Base-by-base conservation (phyloP, 768 basidiomycete species). In the Mycena leptocephala region DNA sequence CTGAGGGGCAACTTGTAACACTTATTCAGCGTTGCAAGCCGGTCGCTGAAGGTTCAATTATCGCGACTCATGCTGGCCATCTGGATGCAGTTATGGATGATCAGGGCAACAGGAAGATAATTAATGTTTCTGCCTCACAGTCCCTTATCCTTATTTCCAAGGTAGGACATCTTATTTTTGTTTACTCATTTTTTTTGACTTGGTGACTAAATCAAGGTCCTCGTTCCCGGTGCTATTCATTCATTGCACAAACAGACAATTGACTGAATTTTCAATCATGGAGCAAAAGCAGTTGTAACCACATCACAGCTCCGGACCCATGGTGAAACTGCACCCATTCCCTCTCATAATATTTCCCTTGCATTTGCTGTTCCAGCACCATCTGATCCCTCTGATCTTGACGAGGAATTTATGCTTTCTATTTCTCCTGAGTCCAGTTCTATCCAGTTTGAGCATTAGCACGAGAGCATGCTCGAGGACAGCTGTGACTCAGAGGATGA, bases 201-300 rank as follows among this genome's bases (percentile, higher is more conserved):
- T 43, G n/a, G n/a, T n/a, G n/a, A n/a, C n/a, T 43, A 2, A 18
- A 6, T 18, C 14, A 16, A 71, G 70, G 59, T 62, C 28, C 70
- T 71, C 22, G 35, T 71, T 35, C 70, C 70, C 0, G 70, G 70
- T 5, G 43, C 70, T 0, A 61, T 71, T 9, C 70, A 62, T 16
- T 2, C 3, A 10, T 39, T 71, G 24, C 70, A 71, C n/a, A 18
- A 16, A 0, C 70, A 71, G 24, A 71, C 70, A 1, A 71, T 71
- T 1, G 70, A 71, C 22, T 71, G 70, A 61, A 62, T 71, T 1
- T 71, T 63, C 35, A 53, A 14, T 0, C 70, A 71, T 59, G 59
- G 70, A 1, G 46, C 14, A 10, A 13, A 59, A 26, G 70, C 70
- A 3, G 70, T 71, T 51, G 70, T 62, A 14, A 51, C 22, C 43